Base-by-base conservation (phyloP, 179 eudicot genomes). In the Beta macrorhiza region DNA sequence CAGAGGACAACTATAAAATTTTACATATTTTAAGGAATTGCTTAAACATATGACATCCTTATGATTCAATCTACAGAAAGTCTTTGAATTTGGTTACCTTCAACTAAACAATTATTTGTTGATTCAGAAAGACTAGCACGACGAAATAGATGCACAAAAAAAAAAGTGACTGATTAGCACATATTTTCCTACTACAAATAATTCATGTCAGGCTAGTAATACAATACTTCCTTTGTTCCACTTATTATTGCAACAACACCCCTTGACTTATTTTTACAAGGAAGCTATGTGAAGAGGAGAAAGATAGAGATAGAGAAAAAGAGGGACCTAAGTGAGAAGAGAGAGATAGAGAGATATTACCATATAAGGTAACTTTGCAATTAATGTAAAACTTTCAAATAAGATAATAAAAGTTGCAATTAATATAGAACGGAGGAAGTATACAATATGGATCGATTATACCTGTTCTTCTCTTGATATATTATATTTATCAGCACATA, bases 381-480 rank as follows among this genome's bases (percentile, higher is more conserved):
- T 1, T 37, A 37, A 37, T 37, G 42, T 37, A 37, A 37, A 37
- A 2, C 42, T 37, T 37, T 37, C 42, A 37, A 37, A 37, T 37
- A 37, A 37, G 42, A 37, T 37, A 37, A 37, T 37, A 37, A 37
- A 37, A 37, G 42, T 37, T 37, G 42, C 42, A 37, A 37, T 37
- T 37, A 37, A 37, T 37, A 37, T 37, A 2, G 42, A 37, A 37
- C 2, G 42, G 42, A 37, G 42, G 42, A 37, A 37, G 42, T 37
- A 37, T 37, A 37, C 53, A 49, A 76, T 11, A 44, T 42, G 49
- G 29, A 67, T 44, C 57, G 15, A 22, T 47, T 15, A 57, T 81
- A 95, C 98, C 98, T 95, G 98, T 71, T 93, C 88, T 80, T 93
- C 97, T 87, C 97, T 91, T 20, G 99, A 88, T 69, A 93, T 82